Evolutionary conservation across 139 green algal genomes (phyloP).

Genomic region (Micractinium conductrix): DNA sequence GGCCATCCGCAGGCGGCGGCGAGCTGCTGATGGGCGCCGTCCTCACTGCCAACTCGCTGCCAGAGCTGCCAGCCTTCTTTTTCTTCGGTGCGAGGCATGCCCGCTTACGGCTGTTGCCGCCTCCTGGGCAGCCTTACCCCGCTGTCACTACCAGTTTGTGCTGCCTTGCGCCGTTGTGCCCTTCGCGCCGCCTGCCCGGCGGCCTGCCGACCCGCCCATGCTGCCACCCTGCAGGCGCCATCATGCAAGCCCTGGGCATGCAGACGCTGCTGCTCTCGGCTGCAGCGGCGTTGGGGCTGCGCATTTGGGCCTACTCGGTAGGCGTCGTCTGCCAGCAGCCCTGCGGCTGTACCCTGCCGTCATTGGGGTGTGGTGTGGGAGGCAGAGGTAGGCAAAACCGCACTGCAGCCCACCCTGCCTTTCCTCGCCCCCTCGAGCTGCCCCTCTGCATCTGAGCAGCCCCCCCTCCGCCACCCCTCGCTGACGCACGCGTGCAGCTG

Average conservation of each 20-base stretch:
- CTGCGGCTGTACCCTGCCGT: no score
- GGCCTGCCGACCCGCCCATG: not conserved
- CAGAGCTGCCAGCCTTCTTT: constrained; percentile 32
- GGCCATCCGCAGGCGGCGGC: not conserved
- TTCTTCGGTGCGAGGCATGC: constrained; percentile 17
- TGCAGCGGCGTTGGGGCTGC: constrained; percentile 6
- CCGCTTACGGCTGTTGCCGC: no score
- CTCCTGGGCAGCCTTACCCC: not conserved
- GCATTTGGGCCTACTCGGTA: constrained; percentile 22
- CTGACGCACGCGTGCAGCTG: not conserved
- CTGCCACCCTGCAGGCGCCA: not conserved
- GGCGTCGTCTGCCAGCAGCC: not conserved
- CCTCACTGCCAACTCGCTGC: constrained; percentile 24
- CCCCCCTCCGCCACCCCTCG: no score
- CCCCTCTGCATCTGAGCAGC: no score
- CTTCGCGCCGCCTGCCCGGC: not conserved
- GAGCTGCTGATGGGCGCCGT: constrained; percentile 42
- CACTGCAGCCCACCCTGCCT: no score
- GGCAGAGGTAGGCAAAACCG: no score
- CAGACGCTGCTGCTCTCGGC: constrained; percentile 24
- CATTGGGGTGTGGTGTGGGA: no score
- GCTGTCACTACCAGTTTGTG: not conserved
- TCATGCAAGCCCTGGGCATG: constrained; percentile 29
- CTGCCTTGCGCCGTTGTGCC: not conserved
- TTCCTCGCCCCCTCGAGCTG: no score